Percentiles rank a stretch among this genome's conserved stretches.
phyloP scores from a whole-genome alignment of 306 rosid genomes.

The Glycine soja region DNA sequence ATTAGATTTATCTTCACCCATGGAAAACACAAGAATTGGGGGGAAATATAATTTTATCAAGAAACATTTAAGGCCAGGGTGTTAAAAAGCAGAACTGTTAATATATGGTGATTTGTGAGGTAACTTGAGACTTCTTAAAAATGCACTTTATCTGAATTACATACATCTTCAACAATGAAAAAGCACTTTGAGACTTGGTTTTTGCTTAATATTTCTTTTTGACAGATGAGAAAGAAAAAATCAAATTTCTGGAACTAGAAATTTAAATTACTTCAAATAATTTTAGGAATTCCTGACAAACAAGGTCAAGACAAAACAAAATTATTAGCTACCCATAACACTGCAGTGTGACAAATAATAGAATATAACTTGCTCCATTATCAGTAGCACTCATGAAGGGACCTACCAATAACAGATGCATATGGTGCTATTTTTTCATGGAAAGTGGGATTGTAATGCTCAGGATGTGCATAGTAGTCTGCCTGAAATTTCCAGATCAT shows the following conservation, averaged over 20 bases:
- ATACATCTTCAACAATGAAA: constrained; percentile 23
- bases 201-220: constrained; percentile 2
- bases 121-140: not conserved
- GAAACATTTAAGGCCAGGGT: not conserved
- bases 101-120: not conserved
- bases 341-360: constrained; percentile 5
- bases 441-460: constrained; percentile 84
- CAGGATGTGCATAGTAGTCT: constrained; percentile 93
- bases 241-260: constrained; percentile 18
- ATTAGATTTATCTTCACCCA: not conserved
- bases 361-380: constrained; percentile 39
- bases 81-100: not conserved
- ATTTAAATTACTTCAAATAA: constrained; percentile 23
- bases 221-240: constrained; percentile 12
- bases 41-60: not conserved
- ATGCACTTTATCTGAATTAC: not conserved
- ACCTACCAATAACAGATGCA: constrained; percentile 84
- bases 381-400: constrained; percentile 40
- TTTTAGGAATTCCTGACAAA: constrained; percentile 17
- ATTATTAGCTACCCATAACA: constrained; percentile 12
- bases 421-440: constrained; percentile 84
- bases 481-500: constrained; percentile 61
- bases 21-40: constrained; percentile 22
- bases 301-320: constrained; percentile 35
- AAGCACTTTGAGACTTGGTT: not conserved